Evolutionary conservation across 768 basidiomycete species (phyloP), one percentile per base, ranked within the genome.

Genomic region (Tulasnella sp.): DNA sequence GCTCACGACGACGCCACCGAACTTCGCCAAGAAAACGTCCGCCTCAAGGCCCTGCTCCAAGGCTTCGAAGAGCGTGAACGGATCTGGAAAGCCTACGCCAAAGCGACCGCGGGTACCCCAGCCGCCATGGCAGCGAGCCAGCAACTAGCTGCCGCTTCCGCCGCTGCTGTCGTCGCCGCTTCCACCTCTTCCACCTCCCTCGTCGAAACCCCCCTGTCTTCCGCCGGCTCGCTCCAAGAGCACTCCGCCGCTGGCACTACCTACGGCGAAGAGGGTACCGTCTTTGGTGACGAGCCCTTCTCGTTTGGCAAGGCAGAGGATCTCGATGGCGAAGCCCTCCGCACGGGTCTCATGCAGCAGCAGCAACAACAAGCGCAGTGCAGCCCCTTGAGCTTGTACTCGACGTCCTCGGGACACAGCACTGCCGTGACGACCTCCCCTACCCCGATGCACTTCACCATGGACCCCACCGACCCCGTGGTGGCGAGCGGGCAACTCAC

Each of bases 1-100:
- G 82, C 88, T 64, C 86, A 86, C 69, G 80, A 82, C 66, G 89
- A 92, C 75, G 82, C 83, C 41, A 79, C 81, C n/a, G 87, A 88
- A 41, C 82, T 90, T 75, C 85, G 84, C 66, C 86, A 88, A 76
- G 88, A 92, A 75, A 90, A 88, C 75, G 79, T 80, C 66, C 87
- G 87, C 59, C 82, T 92, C 29, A 29, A 47, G 32, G 64, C 70
- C 32, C 29, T 42, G 7, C 47, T 74, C 63, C 69, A 75, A 19
- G 37, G 52, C 44, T 67, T 75, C 36, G 85, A 85, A 67, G 85
- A 86, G 72, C 88, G 89, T 78, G 81, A 83, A 69, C 84, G 86
- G 71, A 70, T 73, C 39, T 70, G 73, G 62, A 74, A 73, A 40
- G 73, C 74, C 41, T 74, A 73, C 41, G 73, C 70, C 26, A 74